These are phyloP conservation scores for Luffa aegyptiaca DNA, from an alignment of 306 rosid species.

Conservation along the genomic window DNA sequence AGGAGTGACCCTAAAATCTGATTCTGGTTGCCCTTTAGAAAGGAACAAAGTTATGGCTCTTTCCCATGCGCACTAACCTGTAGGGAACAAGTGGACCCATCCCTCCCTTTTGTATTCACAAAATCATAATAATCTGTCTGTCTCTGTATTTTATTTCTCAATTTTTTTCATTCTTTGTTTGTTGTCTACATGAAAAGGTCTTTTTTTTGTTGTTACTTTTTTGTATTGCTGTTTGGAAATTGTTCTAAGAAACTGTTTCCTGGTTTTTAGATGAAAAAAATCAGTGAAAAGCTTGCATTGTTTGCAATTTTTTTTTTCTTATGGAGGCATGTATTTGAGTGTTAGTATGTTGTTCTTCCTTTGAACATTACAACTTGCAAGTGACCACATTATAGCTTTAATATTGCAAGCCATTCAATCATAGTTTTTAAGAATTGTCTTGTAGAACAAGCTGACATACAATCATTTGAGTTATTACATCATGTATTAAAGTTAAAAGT, in stretches of 20 bases:
- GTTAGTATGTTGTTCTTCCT: not conserved
- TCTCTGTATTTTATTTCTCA: not conserved
- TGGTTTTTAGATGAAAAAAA: not conserved
- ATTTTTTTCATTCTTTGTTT: not conserved
- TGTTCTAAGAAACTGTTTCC: not conserved
- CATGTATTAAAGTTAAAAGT: not conserved
- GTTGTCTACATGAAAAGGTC: not conserved
- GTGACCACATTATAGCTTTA: not conserved
- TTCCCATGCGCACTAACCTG: constrained; percentile 13
- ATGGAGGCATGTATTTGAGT: no score
- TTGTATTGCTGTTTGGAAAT: not conserved
- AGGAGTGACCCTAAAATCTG: not conserved
- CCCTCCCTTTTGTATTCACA: not conserved
- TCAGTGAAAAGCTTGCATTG: not conserved
- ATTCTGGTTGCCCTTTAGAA: not conserved
- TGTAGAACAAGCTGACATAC: not conserved
- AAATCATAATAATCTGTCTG: not conserved
- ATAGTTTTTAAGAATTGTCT: not conserved
- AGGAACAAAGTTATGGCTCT: constrained; percentile 12
- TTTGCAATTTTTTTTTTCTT: not conserved
- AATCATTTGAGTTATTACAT: not conserved
- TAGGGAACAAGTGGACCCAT: constrained; percentile 7
- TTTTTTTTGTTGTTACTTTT: not conserved
- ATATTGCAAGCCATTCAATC: not conserved
- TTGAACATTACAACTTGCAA: not conserved